Conservation (phyloP, 495 filamentous ascomycete genomes). For the Arthonia radiata region DNA sequence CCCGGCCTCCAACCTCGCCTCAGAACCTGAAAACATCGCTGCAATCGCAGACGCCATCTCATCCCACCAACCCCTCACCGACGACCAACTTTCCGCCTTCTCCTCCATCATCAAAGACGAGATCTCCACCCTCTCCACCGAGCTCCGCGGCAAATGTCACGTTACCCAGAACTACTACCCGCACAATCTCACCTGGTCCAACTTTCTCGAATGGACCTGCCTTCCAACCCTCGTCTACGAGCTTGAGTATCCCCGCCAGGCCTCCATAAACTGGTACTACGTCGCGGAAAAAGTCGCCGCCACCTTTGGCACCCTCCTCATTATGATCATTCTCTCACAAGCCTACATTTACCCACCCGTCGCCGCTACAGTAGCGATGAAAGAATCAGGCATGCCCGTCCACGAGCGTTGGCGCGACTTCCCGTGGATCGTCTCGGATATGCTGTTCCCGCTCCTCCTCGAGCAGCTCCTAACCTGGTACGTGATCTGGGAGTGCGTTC, state of each 20-base stretch:
- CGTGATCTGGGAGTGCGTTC: slow-evolving; percentile 58
- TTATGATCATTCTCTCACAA: slow-evolving; percentile 31
- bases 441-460: slow-evolving; percentile 53
- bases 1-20: slow-evolving; percentile 23
- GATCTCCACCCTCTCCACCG: slow-evolving; percentile 31
- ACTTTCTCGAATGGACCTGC: slow-evolving; percentile 46
- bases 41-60: slow-evolving; percentile 28
- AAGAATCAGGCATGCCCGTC: slow-evolving; percentile 31
- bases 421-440: slow-evolving; percentile 40
- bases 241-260: slow-evolving; percentile 46
- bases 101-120: slow-evolving; percentile 33
- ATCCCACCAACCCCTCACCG: slow-evolving; percentile 27
- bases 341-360: slow-evolving; percentile 40
- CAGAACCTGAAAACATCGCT: slow-evolving; percentile 17
- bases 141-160: slow-evolving; percentile 31
- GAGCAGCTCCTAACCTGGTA: slow-evolving; percentile 50
- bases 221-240: slow-evolving; percentile 57
- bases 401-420: slow-evolving; percentile 35
- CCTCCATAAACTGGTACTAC: slow-evolving; percentile 43
- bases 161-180: slow-evolving; percentile 26
- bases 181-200: slow-evolving; percentile 34
- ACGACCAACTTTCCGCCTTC: slow-evolving; percentile 32
- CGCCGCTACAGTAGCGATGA: slow-evolving; percentile 36
- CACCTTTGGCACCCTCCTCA: slow-evolving; percentile 39
- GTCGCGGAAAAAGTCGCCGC: slow-evolving; percentile 42